These are phyloP conservation scores for Aureobasidium namibiae DNA, from an alignment of 2,329 filamentous ascomycete genomes.

Conservation along the genomic window DNA sequence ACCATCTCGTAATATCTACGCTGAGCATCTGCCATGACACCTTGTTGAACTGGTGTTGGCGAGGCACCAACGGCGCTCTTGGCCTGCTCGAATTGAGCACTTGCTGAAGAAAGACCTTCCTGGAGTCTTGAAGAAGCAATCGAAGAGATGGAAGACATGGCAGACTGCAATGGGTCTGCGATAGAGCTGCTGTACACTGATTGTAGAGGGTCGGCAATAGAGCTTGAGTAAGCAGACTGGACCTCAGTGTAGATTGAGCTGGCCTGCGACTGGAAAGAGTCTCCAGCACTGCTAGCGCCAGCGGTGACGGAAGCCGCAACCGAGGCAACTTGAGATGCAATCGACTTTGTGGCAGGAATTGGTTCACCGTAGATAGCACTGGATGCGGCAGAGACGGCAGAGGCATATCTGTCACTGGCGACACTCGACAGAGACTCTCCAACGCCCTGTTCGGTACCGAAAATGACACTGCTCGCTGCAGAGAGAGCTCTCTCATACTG, in stretches of 20 bases:
- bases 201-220: constrained; percentile 45
- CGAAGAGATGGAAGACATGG: constrained; percentile 51
- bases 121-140: constrained; percentile 63
- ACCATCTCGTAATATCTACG: constrained; percentile 70
- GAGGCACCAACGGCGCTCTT: constrained; percentile 58
- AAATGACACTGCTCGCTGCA: constrained; percentile 49
- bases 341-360: constrained; percentile 35
- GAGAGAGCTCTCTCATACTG: constrained; percentile 49
- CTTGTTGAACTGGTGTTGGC: constrained; percentile 48
- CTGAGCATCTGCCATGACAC: constrained; percentile 51
- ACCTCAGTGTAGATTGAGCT: constrained; percentile 55
- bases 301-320: constrained; percentile 22
- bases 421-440: constrained; percentile 41
- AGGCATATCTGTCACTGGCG: constrained; percentile 46
- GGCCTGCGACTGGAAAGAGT: constrained; percentile 41
- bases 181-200: constrained; percentile 56
- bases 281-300: constrained; percentile 17
- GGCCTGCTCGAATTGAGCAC: constrained; percentile 61
- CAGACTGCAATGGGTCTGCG: constrained; percentile 41
- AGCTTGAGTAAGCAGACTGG: constrained; percentile 59
- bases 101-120: constrained; percentile 62
- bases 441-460: constrained; percentile 38
- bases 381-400: constrained; percentile 52
- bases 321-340: constrained; percentile 27
- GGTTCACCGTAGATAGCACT: constrained; percentile 48